Base-by-base conservation (phyloP, 225 moss, liverwort and hornwort genomes). In the Marchantia polymorpha region DNA sequence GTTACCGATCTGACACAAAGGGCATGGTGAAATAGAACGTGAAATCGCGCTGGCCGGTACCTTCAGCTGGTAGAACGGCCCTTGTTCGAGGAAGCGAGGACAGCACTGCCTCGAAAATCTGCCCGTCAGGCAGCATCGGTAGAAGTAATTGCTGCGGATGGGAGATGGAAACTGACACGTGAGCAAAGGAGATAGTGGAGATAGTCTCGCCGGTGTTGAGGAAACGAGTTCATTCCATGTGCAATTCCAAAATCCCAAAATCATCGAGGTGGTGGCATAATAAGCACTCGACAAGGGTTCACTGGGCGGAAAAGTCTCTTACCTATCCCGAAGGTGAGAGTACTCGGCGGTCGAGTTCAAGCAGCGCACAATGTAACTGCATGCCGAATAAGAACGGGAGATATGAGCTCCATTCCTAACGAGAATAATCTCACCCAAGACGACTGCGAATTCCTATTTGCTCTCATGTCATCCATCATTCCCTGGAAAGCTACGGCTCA, bases 261-360 rank as follows among this genome's bases (percentile, higher is more conserved):
- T 39, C 39, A 5, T 39, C 39, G 39, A 39, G 39, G n/a, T n/a
- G n/a, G n/a, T n/a, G n/a, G n/a, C n/a, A 39, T 39, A 39, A 39
- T 5, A 39, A 39, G 39, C 39, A 39, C 39, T 39, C 39, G 39
- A 39, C 39, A 39, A 39, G 5, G 39, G 3, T 39, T 39, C 39
- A 39, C 2, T 39, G 39, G 26, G 9, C 55, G 12, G 0, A 12
- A n/a, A 51, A 50, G 39, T 2, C 39, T 39, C 29, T 22, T 52
- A 96, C 96, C 94, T 94, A 87, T 99, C 99, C 65, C 99, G 93
- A 39, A 99, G 90, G 80, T 99, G 99, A 39, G 99, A 99, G 61
- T 90, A 93, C 79, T 95, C 94, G 8, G 99, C 99, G 30, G 93
- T 99, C 27, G 99, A 95, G 78, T 99, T 99, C 55, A 99, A 81